These are phyloP conservation scores for Colletotrichum ledebouriae DNA, from an alignment of 2,329 filamentous ascomycete genomes.

Conservation along the genomic window DNA sequence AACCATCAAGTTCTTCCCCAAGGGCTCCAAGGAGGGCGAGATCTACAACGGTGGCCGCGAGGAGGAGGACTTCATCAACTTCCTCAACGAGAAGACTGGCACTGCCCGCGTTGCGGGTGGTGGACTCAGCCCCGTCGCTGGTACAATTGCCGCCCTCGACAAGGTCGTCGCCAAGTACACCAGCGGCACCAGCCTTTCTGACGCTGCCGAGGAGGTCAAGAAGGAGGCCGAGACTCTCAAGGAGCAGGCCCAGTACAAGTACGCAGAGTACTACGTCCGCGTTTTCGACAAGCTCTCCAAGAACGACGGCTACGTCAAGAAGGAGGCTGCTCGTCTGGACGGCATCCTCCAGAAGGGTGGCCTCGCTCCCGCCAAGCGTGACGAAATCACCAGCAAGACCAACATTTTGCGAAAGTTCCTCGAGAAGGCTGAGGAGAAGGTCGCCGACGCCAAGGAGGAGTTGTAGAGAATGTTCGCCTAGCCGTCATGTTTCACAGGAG, in stretches of 20 bases:
- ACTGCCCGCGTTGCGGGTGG: conserved; percentile 88
- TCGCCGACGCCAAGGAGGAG: conserved; percentile 73
- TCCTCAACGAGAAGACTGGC: conserved; percentile 89
- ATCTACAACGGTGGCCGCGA: conserved; percentile 81
- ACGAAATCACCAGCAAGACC: conserved; percentile 87
- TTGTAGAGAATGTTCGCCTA: conserved; percentile 62
- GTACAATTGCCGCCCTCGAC: conserved; percentile 86
- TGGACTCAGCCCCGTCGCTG: conserved; percentile 81
- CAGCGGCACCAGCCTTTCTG: conserved; percentile 71
- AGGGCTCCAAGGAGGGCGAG: conserved; percentile 79
- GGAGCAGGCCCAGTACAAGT: conserved; percentile 76
- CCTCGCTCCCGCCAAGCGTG: conserved; percentile 85
- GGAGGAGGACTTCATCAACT: conserved; percentile 82
- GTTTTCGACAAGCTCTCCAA: conserved; percentile 87
- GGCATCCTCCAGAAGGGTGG: conserved; percentile 89
- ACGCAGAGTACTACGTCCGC: conserved; percentile 93
- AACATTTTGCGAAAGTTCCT: conserved; percentile 89
- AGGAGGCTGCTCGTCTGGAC: conserved; percentile 86
- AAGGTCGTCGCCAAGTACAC: conserved; percentile 80
- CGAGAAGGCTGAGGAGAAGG: conserved; percentile 68
- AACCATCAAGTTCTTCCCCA: conserved; percentile 97
- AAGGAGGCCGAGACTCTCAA: conserved; percentile 76
- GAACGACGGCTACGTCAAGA: conserved; percentile 83
- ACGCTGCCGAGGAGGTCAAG: conserved; percentile 78
- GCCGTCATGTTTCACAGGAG: conserved; percentile 6